phyloP scores from a whole-genome alignment of 306 rosid species.

The Malus orientalis region DNA sequence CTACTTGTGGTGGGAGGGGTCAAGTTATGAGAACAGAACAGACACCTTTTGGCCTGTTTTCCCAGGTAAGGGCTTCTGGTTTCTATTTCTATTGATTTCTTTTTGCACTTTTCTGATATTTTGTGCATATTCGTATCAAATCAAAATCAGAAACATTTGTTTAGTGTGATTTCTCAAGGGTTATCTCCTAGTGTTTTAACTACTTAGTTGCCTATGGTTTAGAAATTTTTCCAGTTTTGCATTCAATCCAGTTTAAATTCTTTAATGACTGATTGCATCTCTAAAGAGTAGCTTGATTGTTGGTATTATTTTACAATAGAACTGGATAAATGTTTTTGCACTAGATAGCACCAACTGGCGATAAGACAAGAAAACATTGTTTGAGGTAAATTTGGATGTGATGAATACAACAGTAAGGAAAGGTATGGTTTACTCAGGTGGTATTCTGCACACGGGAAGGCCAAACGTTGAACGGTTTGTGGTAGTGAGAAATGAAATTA shows the following conservation, averaged over 20 bases:
- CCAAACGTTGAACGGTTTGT: not conserved
- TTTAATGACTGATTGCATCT: not conserved
- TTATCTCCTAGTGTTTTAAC: not conserved
- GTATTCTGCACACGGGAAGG: not conserved
- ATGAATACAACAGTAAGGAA: not conserved
- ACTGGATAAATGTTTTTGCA: not conserved
- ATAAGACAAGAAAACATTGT: not conserved
- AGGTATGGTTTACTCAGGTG: not conserved
- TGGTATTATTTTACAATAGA: not conserved
- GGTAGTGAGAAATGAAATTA: not conserved
- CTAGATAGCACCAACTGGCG: not conserved
- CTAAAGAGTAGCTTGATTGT: not conserved
- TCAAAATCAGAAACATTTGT: not conserved
- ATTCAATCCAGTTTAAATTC: not conserved
- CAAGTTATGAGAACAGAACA: slow-evolving; percentile 99
- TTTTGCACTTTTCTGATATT: slow-evolving; percentile 2
- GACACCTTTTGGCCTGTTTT: slow-evolving; percentile 98
- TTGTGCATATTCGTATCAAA: not conserved
- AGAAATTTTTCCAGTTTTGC: not conserved
- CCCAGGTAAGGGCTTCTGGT: slow-evolving; percentile 55
- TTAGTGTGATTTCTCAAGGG: not conserved
- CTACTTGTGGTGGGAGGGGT: slow-evolving; percentile 99
- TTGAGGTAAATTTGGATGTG: not conserved
- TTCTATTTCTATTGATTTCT: slow-evolving; percentile 4
- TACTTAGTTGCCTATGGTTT: not conserved